Base-by-base conservation (phyloP, 1,139 yeast species). In the Geotrichum reessii region DNA sequence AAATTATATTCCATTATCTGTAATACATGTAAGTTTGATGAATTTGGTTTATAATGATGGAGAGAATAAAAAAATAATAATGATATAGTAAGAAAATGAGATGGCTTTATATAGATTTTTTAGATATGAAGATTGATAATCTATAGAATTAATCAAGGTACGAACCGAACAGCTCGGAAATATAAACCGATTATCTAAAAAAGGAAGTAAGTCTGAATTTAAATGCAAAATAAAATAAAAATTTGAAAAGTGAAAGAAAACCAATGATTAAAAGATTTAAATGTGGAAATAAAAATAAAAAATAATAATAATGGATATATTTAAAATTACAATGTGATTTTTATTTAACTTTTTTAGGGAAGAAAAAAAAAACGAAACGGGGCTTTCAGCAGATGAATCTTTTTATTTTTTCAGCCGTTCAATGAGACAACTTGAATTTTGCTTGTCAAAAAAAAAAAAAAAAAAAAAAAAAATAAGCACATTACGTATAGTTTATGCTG, bases 41-140 rank as follows among this genome's bases (percentile, higher is more conserved):
- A 37, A 14, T n/a, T 17, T 37, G 17, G n/a, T 37, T 37, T 3
- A 37, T 37, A 5, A 14, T 37, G 21, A 14, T 37, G 6, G 14
- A 7, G 7, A 37, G 7, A 21, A 11, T 12, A 33, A 27, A 11
- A 21, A 25, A 11, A 42, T 12, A 21, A 24, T 3, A 21, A 25
- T 12, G 25, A 37, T 24, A 40, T 12, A 44, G 24, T 25, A 25
- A 12, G 40, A 19, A 19, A 28, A 28, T 50, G 14, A 24, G 31
- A 24, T 37, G 27, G 53, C 19, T 50, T 37, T 50, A 47, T 47
- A 47, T 47, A 47, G 53, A 50, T 50, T 33, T 50, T 50, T 17
- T 11, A 50, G 46, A 50, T 50, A 24, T 19, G 31, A 47, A 22
- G 25, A 21, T 24, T 11, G n/a, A n/a, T 25, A 14, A 47, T 24